Evolutionary conservation across 2,329 filamentous ascomycete species (phyloP), one percentile per base, ranked within the genome.

Genomic region (Teratosphaeria epicoccoides): DNA sequence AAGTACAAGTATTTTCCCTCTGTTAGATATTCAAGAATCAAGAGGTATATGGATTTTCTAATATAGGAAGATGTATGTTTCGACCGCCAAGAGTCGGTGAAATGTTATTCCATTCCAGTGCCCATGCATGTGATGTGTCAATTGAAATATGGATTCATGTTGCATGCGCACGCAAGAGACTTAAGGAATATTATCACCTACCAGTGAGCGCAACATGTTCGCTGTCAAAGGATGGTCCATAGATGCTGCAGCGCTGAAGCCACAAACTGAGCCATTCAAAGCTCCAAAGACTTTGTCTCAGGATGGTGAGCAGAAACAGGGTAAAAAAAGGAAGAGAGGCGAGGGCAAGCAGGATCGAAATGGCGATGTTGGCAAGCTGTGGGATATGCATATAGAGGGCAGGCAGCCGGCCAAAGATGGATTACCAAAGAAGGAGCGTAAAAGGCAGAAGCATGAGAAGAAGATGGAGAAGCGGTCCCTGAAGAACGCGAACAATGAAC

Each of bases 221-320:
- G 84, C 89, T 9, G 90, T 97, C 25, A 87, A 87, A 63, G 93
- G 93, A 60, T 96, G 91, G 90, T 88, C 88, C 37, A 77, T 96
- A 29, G 81, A 87, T 51, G 78, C 84, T 55, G 80, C 82, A 59
- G 74, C 73, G 49, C 79, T 94, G 57, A 88, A 88, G 70, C 71
- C 81, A 25, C 88, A 95, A 70, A 78, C 74, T 17, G 73, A 77
- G 55, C 61, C 65, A 14, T 53, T 64, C 46, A 62, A 65, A 49
- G 24, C 46, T 6, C 6, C 23, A 47, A 63, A 61, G 46, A 61
- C 61, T 26, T 66, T 64, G 23, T 60, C 55, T 52, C 60, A 80
- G 79, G 70, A 73, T 75, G 59, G 80, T 76, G 61, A 74, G 75
- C 58, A 83, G 77, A 65, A 81, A 50, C 60, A 57, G 45, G 55